These are phyloP conservation scores for Mycena olivaceomarginata DNA, from an alignment of 768 basidiomycete species.

Conservation along the genomic window DNA sequence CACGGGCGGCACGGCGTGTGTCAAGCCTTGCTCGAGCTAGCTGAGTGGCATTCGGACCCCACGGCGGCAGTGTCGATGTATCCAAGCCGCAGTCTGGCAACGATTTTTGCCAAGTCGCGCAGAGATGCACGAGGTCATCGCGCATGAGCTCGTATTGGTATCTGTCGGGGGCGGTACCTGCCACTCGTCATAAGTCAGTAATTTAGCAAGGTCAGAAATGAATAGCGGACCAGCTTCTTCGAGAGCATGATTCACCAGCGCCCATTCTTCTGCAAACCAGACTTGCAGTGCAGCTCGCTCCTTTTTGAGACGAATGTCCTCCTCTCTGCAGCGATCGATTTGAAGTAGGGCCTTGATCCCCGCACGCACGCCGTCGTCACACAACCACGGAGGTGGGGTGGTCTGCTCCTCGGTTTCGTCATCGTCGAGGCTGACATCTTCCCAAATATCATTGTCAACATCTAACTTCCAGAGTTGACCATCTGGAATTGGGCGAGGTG, in stretches of 20 bases:
- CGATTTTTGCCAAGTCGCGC: background rate
- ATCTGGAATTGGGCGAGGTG: background rate
- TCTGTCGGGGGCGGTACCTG: background rate
- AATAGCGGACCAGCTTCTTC: background rate
- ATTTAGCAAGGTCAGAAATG: background rate
- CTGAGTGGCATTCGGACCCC: slow-evolving; percentile 7
- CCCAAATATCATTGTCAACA: background rate
- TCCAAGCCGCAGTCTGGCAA: background rate
- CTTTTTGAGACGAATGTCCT: slow-evolving; percentile 22
- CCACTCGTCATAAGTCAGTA: background rate
- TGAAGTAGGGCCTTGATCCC: slow-evolving; percentile 32
- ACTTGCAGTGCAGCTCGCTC: slow-evolving; percentile 29
- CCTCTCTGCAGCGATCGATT: slow-evolving; percentile 35
- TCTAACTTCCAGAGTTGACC: slow-evolving; percentile 2
- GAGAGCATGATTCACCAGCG: background rate
- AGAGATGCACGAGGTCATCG: background rate
- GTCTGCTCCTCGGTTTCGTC: slow-evolving; percentile 1
- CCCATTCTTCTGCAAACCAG: slow-evolving; percentile 8
- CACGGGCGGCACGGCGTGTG: background rate
- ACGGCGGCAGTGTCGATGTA: background rate
- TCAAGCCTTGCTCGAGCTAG: background rate
- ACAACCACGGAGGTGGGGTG: slow-evolving; percentile 32
- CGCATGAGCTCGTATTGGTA: slow-evolving; percentile 9
- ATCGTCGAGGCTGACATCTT: background rate
- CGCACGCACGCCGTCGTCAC: slow-evolving; percentile 18